These are phyloP conservation scores for Quercus mongolica DNA, from an alignment of 306 rosid species.

Conservation along the genomic window DNA sequence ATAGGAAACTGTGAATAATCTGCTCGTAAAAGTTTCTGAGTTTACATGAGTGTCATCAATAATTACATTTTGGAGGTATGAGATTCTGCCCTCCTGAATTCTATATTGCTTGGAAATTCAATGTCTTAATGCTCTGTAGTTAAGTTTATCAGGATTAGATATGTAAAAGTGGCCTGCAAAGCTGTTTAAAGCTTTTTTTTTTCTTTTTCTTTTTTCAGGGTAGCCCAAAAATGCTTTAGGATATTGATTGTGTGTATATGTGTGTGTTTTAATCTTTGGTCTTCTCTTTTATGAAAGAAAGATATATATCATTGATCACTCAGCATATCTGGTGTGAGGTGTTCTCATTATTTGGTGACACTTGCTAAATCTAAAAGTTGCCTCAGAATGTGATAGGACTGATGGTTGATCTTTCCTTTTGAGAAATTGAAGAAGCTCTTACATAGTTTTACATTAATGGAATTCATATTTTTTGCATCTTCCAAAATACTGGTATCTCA, in stretches of 20 bases:
- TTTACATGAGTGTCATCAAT: conserved; percentile 10
- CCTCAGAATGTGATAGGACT: too few species aligned
- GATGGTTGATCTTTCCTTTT: background rate
- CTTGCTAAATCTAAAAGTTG: too few species aligned
- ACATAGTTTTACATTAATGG: background rate
- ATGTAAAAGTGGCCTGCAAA: background rate
- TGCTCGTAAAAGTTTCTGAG: conserved; percentile 19
- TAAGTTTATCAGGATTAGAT: background rate
- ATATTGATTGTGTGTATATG: background rate
- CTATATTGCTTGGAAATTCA: background rate
- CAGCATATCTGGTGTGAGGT: background rate
- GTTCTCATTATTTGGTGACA: background rate
- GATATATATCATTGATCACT: background rate
- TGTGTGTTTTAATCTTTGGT: background rate
- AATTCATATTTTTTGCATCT: background rate
- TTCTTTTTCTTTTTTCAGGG: background rate
- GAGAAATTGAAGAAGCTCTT: background rate
- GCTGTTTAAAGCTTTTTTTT: background rate
- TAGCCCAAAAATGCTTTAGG: background rate
- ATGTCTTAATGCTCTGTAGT: background rate
- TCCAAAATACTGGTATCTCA: background rate
- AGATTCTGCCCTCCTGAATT: background rate
- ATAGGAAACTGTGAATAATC: background rate
- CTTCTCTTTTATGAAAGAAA: background rate
- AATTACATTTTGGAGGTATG: conserved; percentile 10